Percentiles rank a stretch among this genome's conserved stretches.
Conservation (phyloP, 352 stramenopile species). For the Elongisporangium prolatum region DNA sequence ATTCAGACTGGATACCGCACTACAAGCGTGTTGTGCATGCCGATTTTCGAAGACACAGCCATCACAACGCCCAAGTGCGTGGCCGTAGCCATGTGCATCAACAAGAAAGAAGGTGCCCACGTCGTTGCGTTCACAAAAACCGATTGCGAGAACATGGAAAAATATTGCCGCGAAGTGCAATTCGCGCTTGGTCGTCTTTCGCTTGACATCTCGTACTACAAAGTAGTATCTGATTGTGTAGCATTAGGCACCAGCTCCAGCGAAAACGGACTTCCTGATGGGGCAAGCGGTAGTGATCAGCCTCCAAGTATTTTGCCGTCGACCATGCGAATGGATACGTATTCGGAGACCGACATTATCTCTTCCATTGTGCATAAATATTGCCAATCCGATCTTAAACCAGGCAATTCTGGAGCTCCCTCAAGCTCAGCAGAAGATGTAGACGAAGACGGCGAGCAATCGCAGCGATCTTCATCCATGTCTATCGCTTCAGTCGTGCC, state of each 20-base stretch:
- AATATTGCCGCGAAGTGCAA: conserved; percentile 60
- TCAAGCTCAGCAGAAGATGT: background rate
- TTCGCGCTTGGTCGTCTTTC: conserved; percentile 60
- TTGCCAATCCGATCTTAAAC: conserved; percentile 19
- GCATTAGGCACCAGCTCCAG: conserved; percentile 10
- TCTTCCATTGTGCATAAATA: conserved; percentile 58
- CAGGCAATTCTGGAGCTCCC: background rate
- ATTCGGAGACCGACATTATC: conserved; percentile 52
- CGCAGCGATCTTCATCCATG: background rate
- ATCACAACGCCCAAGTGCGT: conserved; percentile 45
- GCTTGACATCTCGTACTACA: conserved; percentile 78
- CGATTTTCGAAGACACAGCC: conserved; percentile 65
- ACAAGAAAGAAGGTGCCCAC: conserved; percentile 78
- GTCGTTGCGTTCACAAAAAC: conserved; percentile 66
- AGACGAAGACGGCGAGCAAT: background rate
- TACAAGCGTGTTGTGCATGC: conserved; percentile 67
- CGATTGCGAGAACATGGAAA: conserved; percentile 52
- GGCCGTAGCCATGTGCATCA: conserved; percentile 84
- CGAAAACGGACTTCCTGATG: background rate
- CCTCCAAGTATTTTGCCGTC: conserved; percentile 10
- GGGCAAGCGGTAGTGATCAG: background rate
- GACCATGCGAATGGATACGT: conserved; percentile 15
- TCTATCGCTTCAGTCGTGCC: conserved; percentile 19
- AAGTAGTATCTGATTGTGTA: conserved; percentile 48
- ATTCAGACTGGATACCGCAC: conserved; percentile 71